Evolutionary conservation across 202 grass and related monocot genomes (phyloP), one percentile per base, ranked within the genome.

Genomic region (Sporobolus alterniflorus): DNA sequence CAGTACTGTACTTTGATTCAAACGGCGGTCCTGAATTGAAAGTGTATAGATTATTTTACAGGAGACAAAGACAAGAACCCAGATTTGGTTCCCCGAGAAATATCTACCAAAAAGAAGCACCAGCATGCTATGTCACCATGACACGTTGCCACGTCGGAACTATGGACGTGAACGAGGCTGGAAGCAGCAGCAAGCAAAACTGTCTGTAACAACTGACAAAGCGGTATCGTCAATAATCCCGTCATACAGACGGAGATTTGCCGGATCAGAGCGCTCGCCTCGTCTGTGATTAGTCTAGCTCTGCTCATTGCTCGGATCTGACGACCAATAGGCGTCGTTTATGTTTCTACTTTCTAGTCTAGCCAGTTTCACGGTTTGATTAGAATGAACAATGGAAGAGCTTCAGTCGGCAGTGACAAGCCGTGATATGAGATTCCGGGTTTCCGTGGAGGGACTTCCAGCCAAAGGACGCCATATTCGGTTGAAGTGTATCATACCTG

Each of bases 101-200:
- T 84, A 76, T 76, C 49, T 48, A 21, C 49, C 21, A 11, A 76
- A 68, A 84, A 67, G 18, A 24, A 15, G 51, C 1, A 18, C n/a
- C 6, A 34, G 25, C 43, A 39, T 24, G 52, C 26, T 44, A 81
- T 24, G 39, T 72, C 52, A 64, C 15, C n/a, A 14, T 61, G 42
- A 50, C 68, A 20, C 50, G 9, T 29, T 41, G 32, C 55, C 69
- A 65, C 24, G 42, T 51, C 12, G 11, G 22, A 36, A 34, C 32
- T 36, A 14, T 20, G 15, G 15, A 1, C 39, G 9, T 30, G 24
- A 44, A 9, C 12, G 17, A 8, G 24, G 18, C 43, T 32, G 40
- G 11, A 44, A 41, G 68, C 12, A 16, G 50, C 34, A 20, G 21
- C 22, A 43, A 33, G 44, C 46, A 31, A 16, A 12, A 31, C 20